Evolutionary conservation across 179 eudicot genomes (phyloP), one percentile per base, ranked within the genome.

Genomic region (Beta lomatogona): DNA sequence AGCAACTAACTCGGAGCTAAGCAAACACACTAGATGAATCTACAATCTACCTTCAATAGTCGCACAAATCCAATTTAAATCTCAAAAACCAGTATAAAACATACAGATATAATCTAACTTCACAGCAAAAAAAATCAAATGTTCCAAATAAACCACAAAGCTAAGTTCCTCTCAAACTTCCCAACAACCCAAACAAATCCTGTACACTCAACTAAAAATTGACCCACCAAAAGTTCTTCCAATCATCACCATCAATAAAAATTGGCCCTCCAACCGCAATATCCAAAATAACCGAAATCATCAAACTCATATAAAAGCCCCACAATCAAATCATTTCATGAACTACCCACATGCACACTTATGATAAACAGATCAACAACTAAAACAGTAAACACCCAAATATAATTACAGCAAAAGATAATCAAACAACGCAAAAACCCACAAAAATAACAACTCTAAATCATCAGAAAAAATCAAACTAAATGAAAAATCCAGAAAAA

Each of bases 341-440:
- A 14, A 75, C 13, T 21, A 4, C 44, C 53, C 15, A 82, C 25
- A 75, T 22, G 8, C 67, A 57, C 5, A 48, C 2, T 9, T 21
- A 41, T 36, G 46, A 72, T 70, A 57, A 18, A 63, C 4, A 79
- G 45, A 83, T 48, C 73, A 69, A 50, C 71, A 75, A 25, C 64
- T 59, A 21, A 80, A 61, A 60, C 28, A 25, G 28, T 25, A 25
- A 25, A 25, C 60, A 44, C 15, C 36, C 81, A 72, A 72, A 55
- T 36, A 36, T 36, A 60, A 14, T 8, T 6, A 48, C 5, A 64
- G 18, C 66, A 10, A 21, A 5, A 22, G 12, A 68, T n/a, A 69
- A 14, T 46, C 28, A 64, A 16, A 28, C 18, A 59, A 46, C n/a
- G 11, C 55, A 18, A 22, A 77, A 22, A 28, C 50, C 48, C 10